Base-by-base conservation (phyloP, 805 yeast genomes). In the Barnettozyma pratensis region DNA sequence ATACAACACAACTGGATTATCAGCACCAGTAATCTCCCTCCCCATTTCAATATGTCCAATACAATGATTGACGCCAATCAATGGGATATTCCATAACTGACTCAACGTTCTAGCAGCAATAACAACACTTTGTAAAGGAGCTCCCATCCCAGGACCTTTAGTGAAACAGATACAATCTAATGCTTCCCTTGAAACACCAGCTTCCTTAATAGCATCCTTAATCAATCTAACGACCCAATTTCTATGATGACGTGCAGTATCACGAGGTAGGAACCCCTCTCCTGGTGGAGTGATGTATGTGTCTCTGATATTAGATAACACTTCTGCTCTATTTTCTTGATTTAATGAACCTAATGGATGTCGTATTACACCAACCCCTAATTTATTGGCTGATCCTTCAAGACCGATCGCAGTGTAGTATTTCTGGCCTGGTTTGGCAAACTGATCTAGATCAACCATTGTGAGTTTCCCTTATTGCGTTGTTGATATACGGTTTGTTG, bases 101-200 rank as follows among this genome's bases (percentile, higher is more conserved):
- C 89, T 73, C 37, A 91, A 68, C 0, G 97, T 83, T 61, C 99
- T 73, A 1, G 99, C 98, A 1, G 96, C 95, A 43, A 94, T 75
- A 3, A 85, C 98, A 37, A 90, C 97, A 48, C 92, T 81, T 58
- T 94, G 96, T 46, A 94, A 70, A 0, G 99, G 99, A 1, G 98
- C 98, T 3, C 99, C 99, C 98, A 94, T 94, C 1, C 99, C 99
- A 0, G 99, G 99, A 5, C 99, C 99, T 67, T 87, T 95, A 1
- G 99, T 94, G 65, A 94, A 94, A 65, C 96, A 89, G 43, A 94
- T 86, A 44, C 87, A 83, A 66, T 86, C 91, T 6, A 85, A 60
- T 41, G 86, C 86, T 7, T 56, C 51, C 10, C 70, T 68, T 2
- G 58, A 55, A 6, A 88, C 59, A 0, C 68, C 65, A 2, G 95